Evolutionary conservation across 2,329 filamentous ascomycete species (phyloP), one percentile per base, ranked within the genome.

Genomic region (Colletotrichum brevisporum): DNA sequence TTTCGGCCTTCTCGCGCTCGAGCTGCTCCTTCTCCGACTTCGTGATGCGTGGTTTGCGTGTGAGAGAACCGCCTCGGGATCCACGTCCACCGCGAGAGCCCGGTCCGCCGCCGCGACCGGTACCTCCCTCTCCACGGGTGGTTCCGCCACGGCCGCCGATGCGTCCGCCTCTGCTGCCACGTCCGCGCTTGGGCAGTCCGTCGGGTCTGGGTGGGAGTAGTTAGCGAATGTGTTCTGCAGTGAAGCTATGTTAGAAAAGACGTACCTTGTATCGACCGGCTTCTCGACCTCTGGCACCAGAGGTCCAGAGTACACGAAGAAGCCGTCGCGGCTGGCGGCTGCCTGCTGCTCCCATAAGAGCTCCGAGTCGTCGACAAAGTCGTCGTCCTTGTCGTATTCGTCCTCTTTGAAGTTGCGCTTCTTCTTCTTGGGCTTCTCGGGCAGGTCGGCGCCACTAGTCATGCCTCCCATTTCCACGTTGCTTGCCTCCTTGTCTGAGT

Each of bases 261-360:
- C 86, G 72, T 85, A 88, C 86, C 83, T 84, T 66, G 80, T 78
- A 21, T 71, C 66, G 73, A 84, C 81, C 43, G 87, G 86, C 81
- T 96, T 95, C 81, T 97, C 92, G 24, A 91, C 93, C 80, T 97
- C 94, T 5, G 92, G 92, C 24, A 98, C 89, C 54, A 99, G 84
- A 9, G 95, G 95, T 4, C 96, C 96, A 70, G 94, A 97, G 81
- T 98, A 99, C 1, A 99, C 96, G 78, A 98, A 99, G 83, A 98
- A 99, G 1, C 96, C 96, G 78, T 98, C 96, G 74, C 95, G 94
- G 73, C 94, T 95, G 54, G 96, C 95, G 5, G 95, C 94, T 6
- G 95, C 95, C 78, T 97, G 93, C 76, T 97, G 94, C 80, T 98
- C 94, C 95, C 95, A 98, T 0, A 97, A 86, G 77, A 98, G 81